A percentile compares a stretch with the other conserved stretches of the same genome.
Conservation (phyloP, 352 stramenopile species). For the Phytophthora pisi region DNA sequence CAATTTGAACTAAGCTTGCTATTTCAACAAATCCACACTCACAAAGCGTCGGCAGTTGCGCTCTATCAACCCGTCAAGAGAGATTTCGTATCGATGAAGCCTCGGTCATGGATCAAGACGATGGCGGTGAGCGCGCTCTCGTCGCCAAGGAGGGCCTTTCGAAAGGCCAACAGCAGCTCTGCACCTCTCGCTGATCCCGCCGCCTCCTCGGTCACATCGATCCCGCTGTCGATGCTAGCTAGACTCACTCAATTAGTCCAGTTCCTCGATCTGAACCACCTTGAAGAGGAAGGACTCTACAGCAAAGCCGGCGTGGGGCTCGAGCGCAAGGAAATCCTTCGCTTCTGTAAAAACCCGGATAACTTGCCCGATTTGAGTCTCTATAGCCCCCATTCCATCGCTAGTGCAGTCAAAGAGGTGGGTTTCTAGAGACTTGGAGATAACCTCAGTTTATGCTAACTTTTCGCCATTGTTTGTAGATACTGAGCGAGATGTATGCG, state of each 20-base stretch:
- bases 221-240: conserved; percentile 43
- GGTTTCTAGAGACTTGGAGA: conserved; percentile 6
- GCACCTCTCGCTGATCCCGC: neutral
- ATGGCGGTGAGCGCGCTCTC: conserved; percentile 23
- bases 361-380: conserved; percentile 42
- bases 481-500: conserved; percentile 44
- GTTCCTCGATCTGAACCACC: conserved; percentile 54
- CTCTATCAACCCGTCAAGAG: neutral
- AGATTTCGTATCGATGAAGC: conserved; percentile 23
- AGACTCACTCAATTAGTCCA: conserved; percentile 46
- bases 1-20: neutral
- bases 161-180: conserved; percentile 20
- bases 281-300: conserved; percentile 58
- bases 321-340: conserved; percentile 37
- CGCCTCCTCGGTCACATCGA: conserved; percentile 9
- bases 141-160: conserved; percentile 28
- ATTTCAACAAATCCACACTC: conserved; percentile 2
- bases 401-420: conserved; percentile 51
- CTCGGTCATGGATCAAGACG: conserved; percentile 34
- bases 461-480: conserved; percentile 15
- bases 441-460: neutral
- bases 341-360: conserved; percentile 12
- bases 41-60: conserved; percentile 31
- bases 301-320: conserved; percentile 29
- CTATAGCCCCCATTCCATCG: conserved; percentile 55